Conservation (phyloP, 257 asterid genomes). For the Paraleonurus japonicus region DNA sequence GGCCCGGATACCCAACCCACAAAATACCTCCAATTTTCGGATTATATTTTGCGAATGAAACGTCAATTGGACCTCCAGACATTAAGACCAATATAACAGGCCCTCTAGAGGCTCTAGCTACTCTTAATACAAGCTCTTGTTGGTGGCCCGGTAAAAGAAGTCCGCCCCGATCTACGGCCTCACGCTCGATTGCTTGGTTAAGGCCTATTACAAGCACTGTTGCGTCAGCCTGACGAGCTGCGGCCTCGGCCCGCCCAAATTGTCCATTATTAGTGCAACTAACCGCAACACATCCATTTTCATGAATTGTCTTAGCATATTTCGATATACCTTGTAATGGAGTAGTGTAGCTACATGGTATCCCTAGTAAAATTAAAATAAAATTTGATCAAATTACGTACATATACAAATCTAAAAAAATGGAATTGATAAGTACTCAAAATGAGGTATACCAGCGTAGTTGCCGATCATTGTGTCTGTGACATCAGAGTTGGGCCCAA, state of each 20-base stretch:
- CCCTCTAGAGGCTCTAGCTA: conserved; percentile 77
- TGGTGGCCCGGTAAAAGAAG: conserved; percentile 83
- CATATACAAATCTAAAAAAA: no score
- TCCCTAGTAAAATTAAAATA: conserved; percentile 36
- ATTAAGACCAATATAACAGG: conserved; percentile 65
- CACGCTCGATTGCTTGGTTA: conserved; percentile 69
- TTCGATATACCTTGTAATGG: conserved; percentile 77
- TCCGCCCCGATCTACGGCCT: conserved; percentile 56
- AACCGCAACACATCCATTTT: conserved; percentile 52
- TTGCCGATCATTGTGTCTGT: conserved; percentile 86
- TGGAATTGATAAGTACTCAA: not conserved
- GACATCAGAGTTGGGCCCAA: conserved; percentile 89
- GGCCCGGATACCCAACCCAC: conserved; percentile 97
- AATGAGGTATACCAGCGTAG: conserved; percentile 66
- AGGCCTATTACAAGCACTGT: conserved; percentile 77
- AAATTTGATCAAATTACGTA: not conserved
- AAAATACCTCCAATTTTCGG: conserved; percentile 64
- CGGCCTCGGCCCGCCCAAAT: conserved; percentile 66
- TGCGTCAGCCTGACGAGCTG: conserved; percentile 71
- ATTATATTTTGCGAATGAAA: conserved; percentile 70
- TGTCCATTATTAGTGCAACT: conserved; percentile 41
- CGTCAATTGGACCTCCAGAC: conserved; percentile 88
- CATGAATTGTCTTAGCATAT: conserved; percentile 61
- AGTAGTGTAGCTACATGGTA: conserved; percentile 64
- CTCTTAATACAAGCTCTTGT: conserved; percentile 79